A percentile compares a stretch with the other conserved stretches of the same genome.
Conservation (phyloP, 306 rosid species). For the Cicer yamashitae region DNA sequence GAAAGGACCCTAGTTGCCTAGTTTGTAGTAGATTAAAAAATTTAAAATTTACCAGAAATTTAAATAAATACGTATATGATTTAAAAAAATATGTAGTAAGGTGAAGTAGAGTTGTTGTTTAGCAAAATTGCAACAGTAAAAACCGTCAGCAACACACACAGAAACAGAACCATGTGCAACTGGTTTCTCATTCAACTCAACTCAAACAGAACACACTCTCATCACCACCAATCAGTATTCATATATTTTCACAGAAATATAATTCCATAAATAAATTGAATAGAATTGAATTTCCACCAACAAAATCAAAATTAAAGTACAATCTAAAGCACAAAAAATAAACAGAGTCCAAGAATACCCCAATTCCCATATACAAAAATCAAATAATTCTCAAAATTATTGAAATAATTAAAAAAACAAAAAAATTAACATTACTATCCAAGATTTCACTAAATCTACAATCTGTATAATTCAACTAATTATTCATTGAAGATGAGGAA, state of each 20-base stretch:
- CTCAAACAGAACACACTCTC: constrained; percentile 38
- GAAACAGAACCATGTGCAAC: constrained; percentile 43
- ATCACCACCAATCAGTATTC: not conserved
- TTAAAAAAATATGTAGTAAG: not conserved
- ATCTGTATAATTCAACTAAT: not conserved
- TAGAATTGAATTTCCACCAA: constrained; percentile 5
- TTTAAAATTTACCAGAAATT: not conserved
- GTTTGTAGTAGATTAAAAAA: not conserved
- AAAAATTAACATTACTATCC: not conserved
- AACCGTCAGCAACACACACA: constrained; percentile 41
- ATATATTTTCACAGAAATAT: not conserved
- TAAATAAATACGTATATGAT: not conserved
- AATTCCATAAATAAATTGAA: constrained; percentile 51
- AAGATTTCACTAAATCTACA: not conserved
- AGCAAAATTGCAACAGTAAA: constrained; percentile 40
- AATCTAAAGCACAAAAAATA: not conserved
- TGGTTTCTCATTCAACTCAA: constrained; percentile 35
- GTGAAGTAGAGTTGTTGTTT: not conserved
- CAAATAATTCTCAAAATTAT: constrained; percentile 5
- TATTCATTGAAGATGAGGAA: constrained; percentile 39
- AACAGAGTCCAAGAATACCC: constrained; percentile 21
- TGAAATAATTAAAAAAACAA: not conserved
- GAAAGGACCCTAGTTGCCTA: too few relatives aligned
- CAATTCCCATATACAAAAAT: constrained; percentile 41
- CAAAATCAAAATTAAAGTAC: constrained; percentile 23